These are phyloP conservation scores for Leishmania guyanensis DNA, from an alignment of 208 protist genomes.

Conservation along the genomic window DNA sequence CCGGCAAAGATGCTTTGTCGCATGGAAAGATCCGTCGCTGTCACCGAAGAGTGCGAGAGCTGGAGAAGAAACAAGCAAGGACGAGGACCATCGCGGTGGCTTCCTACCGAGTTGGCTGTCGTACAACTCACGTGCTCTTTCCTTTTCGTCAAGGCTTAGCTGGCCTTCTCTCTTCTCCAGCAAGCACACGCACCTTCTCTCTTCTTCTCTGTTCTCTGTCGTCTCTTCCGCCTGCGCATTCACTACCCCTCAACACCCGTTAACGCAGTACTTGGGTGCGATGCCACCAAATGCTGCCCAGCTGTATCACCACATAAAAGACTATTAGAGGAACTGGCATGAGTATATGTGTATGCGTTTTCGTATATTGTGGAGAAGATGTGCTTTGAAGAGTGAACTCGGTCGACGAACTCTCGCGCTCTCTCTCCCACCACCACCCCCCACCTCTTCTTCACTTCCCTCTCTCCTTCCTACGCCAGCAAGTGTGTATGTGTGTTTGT, in stretches of 20 bases:
- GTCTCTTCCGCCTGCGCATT: background rate
- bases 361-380: background rate
- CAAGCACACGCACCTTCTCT: background rate
- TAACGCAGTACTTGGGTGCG: background rate
- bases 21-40: background rate
- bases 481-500: background rate
- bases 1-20: background rate
- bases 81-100: background rate
- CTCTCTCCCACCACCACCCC: background rate
- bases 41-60: background rate
- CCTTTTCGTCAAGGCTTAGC: background rate
- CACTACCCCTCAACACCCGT: background rate
- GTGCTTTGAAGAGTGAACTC: background rate
- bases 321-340: background rate
- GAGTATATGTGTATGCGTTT: slow-evolving; percentile 2
- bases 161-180: background rate
- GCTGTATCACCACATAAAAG: background rate
- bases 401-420: background rate
- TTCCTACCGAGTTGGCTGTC: background rate
- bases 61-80: background rate
- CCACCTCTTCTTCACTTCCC: background rate
- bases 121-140: background rate
- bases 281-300: background rate
- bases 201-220: background rate
- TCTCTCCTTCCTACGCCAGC: background rate